Percentiles rank a stretch among this genome's conserved stretches.
phyloP scores from a whole-genome alignment of 106 monocot species.

The Dactylorhiza incarnata region DNA sequence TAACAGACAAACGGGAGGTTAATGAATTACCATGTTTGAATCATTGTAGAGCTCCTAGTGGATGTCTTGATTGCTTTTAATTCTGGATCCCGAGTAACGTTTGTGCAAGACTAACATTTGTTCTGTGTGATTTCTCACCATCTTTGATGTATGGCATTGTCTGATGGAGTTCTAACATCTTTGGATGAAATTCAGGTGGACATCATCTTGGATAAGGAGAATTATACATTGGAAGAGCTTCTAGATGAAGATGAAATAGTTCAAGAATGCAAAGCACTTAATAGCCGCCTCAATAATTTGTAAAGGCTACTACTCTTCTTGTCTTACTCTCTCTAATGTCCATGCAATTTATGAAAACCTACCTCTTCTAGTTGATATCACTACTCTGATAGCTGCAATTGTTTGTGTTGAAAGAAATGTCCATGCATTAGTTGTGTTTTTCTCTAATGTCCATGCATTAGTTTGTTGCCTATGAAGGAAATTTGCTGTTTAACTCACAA shows the following conservation, averaged over 20 bases:
- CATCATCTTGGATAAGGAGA: slow-evolving; percentile 35
- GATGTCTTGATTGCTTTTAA: too few relatives aligned
- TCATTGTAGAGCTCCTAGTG: too few relatives aligned
- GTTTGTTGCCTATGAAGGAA: too few relatives aligned
- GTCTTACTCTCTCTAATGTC: not conserved
- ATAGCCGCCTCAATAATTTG: slow-evolving; percentile 38
- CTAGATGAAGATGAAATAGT: slow-evolving; percentile 50
- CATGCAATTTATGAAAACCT: not conserved
- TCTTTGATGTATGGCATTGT: not conserved
- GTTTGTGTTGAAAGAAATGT: too few relatives aligned
- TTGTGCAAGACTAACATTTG: not conserved
- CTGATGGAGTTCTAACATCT: not conserved
- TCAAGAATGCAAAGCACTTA: slow-evolving; percentile 47
- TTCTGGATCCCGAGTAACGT: too few relatives aligned
- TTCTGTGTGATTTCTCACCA: not conserved
- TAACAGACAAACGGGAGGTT: too few relatives aligned
- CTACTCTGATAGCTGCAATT: too few relatives aligned
- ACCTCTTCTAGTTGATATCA: too few relatives aligned
- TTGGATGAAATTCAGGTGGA: slow-evolving; percentile 26
- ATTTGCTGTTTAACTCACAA: too few relatives aligned
- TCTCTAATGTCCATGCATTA: too few relatives aligned
- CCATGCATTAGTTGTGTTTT: too few relatives aligned
- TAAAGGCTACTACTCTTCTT: slow-evolving; percentile 4
- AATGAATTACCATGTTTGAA: too few relatives aligned
- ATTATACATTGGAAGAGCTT: slow-evolving; percentile 38